A percentile compares a stretch with the other conserved stretches of the same genome.
phyloP scores from a whole-genome alignment of 768 basidiomycete genomes.

The Panellus pusillus region DNA sequence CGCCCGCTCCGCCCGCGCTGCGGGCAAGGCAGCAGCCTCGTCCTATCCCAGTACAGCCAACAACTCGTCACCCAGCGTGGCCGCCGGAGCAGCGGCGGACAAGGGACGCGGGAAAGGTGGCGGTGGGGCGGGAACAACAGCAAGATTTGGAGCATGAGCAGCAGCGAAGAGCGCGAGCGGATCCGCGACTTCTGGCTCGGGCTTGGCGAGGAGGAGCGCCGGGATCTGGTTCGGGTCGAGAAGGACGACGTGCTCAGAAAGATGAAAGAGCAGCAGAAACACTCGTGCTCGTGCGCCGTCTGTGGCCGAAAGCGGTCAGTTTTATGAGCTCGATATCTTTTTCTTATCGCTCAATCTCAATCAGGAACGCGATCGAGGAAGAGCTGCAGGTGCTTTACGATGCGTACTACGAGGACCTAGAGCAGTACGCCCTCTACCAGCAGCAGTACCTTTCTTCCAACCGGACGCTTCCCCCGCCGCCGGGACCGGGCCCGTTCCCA shows the following conservation, averaged over 20 bases:
- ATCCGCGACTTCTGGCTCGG: constrained; percentile 99
- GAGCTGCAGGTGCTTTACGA: constrained; percentile 99
- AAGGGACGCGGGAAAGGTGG: constrained; percentile 25
- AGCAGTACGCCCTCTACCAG: constrained; percentile 98
- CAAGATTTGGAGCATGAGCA: constrained; percentile 95
- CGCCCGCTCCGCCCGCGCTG: constrained; percentile 45
- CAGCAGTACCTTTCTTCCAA: constrained; percentile 92
- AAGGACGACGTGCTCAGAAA: constrained; percentile 96
- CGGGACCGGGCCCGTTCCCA: constrained; percentile 96
- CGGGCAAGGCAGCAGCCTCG: constrained; percentile 43
- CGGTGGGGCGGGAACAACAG: constrained; percentile 16
- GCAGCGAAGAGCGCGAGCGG: constrained; percentile 90
- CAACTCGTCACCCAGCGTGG: constrained; percentile 44
- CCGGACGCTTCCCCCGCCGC: constrained; percentile 87
- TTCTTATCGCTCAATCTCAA: constrained; percentile 14
- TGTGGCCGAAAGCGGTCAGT: constrained; percentile 95
- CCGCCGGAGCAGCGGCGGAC: constrained; percentile 31
- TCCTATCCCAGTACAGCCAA: constrained; percentile 34
- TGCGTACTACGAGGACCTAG: constrained; percentile 99
- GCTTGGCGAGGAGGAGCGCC: constrained; percentile 86
- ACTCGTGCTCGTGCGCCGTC: constrained; percentile 93
- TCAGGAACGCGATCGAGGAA: constrained; percentile 95
- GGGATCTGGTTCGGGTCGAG: constrained; percentile 94
- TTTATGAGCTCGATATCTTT: no score
- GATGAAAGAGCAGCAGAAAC: constrained; percentile 99